Conservation (phyloP, 805 yeast species). For the Myxozyma udenii region DNA sequence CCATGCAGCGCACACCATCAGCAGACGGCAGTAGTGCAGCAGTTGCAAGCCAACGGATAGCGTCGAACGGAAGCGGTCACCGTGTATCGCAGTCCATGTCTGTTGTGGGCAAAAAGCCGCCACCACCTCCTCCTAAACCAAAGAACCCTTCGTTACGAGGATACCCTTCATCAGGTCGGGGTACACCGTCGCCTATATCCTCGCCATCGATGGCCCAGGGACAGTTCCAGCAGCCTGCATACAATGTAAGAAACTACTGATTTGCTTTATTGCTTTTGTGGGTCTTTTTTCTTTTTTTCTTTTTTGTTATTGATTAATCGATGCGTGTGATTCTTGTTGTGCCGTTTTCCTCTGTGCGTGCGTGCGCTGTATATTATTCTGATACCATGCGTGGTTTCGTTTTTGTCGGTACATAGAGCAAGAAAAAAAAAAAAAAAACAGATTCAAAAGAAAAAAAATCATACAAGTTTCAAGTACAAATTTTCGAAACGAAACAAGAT, state of each 20-base stretch:
- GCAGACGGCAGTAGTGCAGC: constrained; percentile 6
- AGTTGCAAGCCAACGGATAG: constrained; percentile 9
- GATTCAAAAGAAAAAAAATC: no score
- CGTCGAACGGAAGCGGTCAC: constrained; percentile 18
- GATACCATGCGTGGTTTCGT: neutral
- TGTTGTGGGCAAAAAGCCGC: constrained; percentile 26
- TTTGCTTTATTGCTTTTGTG: constrained; percentile 1
- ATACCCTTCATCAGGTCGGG: constrained; percentile 12
- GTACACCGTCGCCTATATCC: constrained; percentile 4
- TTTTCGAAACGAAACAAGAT: no score
- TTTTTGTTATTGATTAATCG: neutral
- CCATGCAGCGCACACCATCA: constrained; percentile 33
- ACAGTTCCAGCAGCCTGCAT: neutral
- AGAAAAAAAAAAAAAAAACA: no score
- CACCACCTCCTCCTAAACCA: constrained; percentile 31
- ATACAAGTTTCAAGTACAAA: no score
- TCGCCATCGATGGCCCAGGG: neutral
- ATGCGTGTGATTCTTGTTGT: neutral
- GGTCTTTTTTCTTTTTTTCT: neutral
- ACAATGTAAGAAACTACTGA: constrained; percentile 20
- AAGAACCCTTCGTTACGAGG: constrained; percentile 22
- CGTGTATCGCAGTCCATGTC: constrained; percentile 25
- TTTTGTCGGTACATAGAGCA: no score
- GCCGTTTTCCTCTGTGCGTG: neutral
- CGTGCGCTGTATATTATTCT: neutral